Evolutionary conservation across 805 yeast genomes (phyloP), one percentile per base, ranked within the genome.

Genomic region (Yamadazyma olivae): DNA sequence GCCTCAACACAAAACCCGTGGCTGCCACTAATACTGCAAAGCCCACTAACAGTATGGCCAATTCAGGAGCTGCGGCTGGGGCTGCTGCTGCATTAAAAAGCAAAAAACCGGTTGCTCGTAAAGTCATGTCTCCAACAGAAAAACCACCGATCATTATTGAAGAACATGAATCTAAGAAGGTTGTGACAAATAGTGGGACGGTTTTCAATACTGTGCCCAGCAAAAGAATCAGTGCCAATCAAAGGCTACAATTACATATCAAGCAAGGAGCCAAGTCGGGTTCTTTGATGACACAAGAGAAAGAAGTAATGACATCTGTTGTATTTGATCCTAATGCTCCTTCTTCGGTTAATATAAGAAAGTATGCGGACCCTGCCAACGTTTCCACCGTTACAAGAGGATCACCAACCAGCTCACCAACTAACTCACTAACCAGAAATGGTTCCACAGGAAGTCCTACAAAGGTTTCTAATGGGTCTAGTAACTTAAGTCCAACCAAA

Each of bases 281-380:
- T 0, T 30, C 62, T 0, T 48, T 68, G 15, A 48, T 60, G 48
- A 58, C 70, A 1, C 70, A 65, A 36, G 61, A 61, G 36, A 59
- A 55, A 43, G 68, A 62, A 33, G 38, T 44, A 1, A 45, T 67
- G n/a, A 54, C 59, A 3, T 49, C 62, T 7, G 70, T 65, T 5
- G 60, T 59, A 2, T 67, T 62, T 42, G 71, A 68, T 42, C 72
- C 73, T 0, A 67, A 51, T 38, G 44, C 49, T 28, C 68, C 71
- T 1, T 53, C 59, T 6, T 28, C 48, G 3, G 40, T 44, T 0
- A 8, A 43, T 39, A 12, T 53, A 5, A 34, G 50, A 22, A 47
- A 39, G 33, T 43, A 49, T 27, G 33, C 42, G 4, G 52, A 47
- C 14, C 27, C 21, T n/a, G 17, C 15, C 17, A 15, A 13, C 28